These are phyloP conservation scores for Ophiostoma piceae DNA, from an alignment of 2,329 filamentous ascomycete species.

Conservation along the genomic window DNA sequence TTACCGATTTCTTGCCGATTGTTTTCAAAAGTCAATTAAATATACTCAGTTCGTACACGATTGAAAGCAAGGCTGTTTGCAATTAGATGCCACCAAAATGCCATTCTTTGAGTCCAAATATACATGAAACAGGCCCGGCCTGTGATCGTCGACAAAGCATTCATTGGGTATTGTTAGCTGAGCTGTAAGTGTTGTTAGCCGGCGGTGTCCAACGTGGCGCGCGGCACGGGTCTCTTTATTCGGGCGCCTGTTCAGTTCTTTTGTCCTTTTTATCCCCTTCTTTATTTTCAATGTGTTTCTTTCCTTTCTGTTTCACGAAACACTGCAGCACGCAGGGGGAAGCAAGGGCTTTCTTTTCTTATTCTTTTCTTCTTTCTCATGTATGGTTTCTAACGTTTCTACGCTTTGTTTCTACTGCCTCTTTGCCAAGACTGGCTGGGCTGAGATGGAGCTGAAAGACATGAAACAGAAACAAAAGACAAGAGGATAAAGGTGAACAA, in stretches of 20 bases:
- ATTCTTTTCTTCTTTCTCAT: background rate
- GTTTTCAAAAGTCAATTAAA: no score
- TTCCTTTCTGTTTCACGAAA: background rate
- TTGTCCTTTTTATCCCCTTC: background rate
- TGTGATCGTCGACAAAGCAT: background rate
- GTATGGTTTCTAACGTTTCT: background rate
- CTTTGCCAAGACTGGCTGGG: background rate
- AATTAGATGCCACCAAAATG: background rate
- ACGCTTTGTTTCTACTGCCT: no score
- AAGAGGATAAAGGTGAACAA: background rate
- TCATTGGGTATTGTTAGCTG: background rate
- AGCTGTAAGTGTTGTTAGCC: no score
- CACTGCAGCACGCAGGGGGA: constrained; percentile 1
- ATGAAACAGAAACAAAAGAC: constrained; percentile 2
- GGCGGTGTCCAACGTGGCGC: background rate
- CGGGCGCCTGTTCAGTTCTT: background rate
- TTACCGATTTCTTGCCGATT: no score
- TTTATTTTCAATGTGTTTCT: background rate
- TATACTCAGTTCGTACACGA: no score
- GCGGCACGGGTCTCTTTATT: background rate
- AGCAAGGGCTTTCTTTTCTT: background rate
- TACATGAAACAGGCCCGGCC: constrained; percentile 5
- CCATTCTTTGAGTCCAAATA: background rate
- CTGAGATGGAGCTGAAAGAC: background rate
- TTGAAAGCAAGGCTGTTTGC: no score